Percentiles rank a stretch among this genome's conserved stretches.
phyloP scores from a whole-genome alignment of 2,329 filamentous ascomycete genomes.

The Alternaria dauci region DNA sequence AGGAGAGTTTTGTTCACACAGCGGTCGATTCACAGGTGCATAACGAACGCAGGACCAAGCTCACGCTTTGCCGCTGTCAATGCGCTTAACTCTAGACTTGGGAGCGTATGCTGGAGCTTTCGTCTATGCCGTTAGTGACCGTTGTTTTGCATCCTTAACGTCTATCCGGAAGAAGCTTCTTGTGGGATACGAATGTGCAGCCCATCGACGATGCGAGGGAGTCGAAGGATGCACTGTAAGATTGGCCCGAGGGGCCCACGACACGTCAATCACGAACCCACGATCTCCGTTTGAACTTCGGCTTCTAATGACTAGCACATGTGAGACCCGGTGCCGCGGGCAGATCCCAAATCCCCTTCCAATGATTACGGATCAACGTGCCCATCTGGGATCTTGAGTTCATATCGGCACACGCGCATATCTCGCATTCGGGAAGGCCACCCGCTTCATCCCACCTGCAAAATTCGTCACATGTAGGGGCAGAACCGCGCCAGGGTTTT shows the following conservation, averaged over 20 bases:
- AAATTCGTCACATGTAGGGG: conserved; percentile 11
- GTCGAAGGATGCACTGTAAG: conserved; percentile 17
- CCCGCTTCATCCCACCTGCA: conserved; percentile 14
- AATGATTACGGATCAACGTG: conserved; percentile 13
- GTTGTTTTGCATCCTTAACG: conserved; percentile 11
- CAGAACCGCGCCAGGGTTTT: conserved; percentile 3
- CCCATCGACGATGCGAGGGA: conserved; percentile 17
- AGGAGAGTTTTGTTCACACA: conserved; percentile 27
- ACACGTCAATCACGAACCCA: conserved; percentile 24
- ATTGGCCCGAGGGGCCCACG: conserved; percentile 19
- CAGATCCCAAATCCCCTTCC: conserved; percentile 15
- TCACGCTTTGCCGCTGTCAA: conserved; percentile 23
- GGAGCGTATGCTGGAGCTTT: not conserved
- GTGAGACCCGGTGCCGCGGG: conserved; percentile 24
- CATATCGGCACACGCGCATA: conserved; percentile 16
- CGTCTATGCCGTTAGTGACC: conserved; percentile 3
- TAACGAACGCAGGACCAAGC: conserved; percentile 29
- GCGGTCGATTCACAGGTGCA: conserved; percentile 28
- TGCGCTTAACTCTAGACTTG: conserved; percentile 8
- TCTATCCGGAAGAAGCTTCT: not conserved
- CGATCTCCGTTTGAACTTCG: conserved; percentile 30
- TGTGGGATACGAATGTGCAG: not conserved
- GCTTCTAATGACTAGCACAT: conserved; percentile 21
- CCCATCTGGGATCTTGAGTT: conserved; percentile 11
- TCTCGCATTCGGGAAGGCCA: conserved; percentile 15